These are phyloP conservation scores for Pyrenophora seminiperda DNA, from an alignment of 2,329 filamentous ascomycete species.

Conservation along the genomic window DNA sequence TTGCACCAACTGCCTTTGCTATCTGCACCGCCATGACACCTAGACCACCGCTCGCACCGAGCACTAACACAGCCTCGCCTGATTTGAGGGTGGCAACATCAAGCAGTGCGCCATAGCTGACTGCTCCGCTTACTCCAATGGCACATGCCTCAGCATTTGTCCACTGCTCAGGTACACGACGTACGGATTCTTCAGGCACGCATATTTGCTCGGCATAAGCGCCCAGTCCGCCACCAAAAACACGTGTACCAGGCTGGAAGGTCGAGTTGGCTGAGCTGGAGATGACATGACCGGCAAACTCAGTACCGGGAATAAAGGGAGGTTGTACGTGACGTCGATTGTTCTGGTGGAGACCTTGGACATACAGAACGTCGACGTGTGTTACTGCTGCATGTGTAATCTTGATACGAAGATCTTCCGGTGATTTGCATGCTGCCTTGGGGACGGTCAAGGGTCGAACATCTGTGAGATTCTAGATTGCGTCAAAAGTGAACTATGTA, in stretches of 20 bases:
- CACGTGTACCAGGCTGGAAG: constrained; percentile 56
- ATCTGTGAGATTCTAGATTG: constrained; percentile 38
- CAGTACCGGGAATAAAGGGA: constrained; percentile 64
- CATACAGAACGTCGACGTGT: constrained; percentile 66
- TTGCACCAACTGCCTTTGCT: constrained; percentile 58
- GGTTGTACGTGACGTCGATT: constrained; percentile 61
- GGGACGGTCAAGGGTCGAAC: constrained; percentile 30
- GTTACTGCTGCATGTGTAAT: constrained; percentile 63
- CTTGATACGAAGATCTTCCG: constrained; percentile 51
- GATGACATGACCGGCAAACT: constrained; percentile 62
- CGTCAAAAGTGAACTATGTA: neutral
- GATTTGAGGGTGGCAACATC: constrained; percentile 49
- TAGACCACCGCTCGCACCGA: constrained; percentile 61
- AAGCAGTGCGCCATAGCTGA: constrained; percentile 59
- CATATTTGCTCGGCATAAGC: constrained; percentile 60
- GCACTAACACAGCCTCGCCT: constrained; percentile 60
- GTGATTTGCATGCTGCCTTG: constrained; percentile 39
- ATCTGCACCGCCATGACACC: constrained; percentile 63
- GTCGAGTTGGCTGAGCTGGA: constrained; percentile 40
- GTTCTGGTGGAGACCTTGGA: constrained; percentile 64
- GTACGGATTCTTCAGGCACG: constrained; percentile 49
- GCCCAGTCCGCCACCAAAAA: constrained; percentile 60
- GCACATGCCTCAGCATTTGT: constrained; percentile 58
- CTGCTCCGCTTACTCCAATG: constrained; percentile 59
- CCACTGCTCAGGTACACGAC: constrained; percentile 55